A percentile compares a stretch with the other conserved stretches of the same genome.
These are phyloP conservation scores for Lactarius trivialis DNA, from an alignment of 768 basidiomycete species.

Conservation along the genomic window DNA sequence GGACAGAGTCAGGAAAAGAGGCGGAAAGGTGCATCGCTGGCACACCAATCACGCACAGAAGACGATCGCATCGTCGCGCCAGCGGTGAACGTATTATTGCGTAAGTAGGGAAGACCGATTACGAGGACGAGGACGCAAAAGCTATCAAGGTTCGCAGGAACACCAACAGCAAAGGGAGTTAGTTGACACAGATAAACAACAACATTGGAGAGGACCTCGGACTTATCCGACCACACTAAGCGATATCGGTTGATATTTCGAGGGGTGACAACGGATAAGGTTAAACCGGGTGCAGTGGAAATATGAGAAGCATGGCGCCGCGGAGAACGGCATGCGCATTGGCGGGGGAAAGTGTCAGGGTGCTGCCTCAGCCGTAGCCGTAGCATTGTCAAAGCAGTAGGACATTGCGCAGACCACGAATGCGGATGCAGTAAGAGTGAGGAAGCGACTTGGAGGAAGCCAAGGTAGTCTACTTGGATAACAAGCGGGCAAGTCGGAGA, in stretches of 20 bases:
- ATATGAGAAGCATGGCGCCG: constrained; percentile 5
- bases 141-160: constrained; percentile 17
- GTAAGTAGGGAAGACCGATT: background rate
- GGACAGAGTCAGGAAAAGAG: background rate
- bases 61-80: background rate
- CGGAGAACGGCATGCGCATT: background rate
- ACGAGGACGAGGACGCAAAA: background rate
- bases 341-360: background rate
- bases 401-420: background rate
- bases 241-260: constrained; percentile 2
- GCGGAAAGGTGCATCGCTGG: constrained; percentile 6
- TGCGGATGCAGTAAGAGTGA: background rate
- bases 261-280: constrained; percentile 15
- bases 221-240: background rate
- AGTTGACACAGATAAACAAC: background rate
- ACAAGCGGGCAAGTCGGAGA: background rate
- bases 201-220: background rate
- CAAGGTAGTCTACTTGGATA: background rate
- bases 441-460: background rate
- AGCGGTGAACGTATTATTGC: background rate
- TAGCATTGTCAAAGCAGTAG: background rate
- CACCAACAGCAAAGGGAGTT: background rate
- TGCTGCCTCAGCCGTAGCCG: background rate
- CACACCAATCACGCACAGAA: background rate
- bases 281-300: background rate